These are phyloP conservation scores for Dacryopinax primogenitus DNA, from an alignment of 768 basidiomycete species.

Conservation along the genomic window DNA sequence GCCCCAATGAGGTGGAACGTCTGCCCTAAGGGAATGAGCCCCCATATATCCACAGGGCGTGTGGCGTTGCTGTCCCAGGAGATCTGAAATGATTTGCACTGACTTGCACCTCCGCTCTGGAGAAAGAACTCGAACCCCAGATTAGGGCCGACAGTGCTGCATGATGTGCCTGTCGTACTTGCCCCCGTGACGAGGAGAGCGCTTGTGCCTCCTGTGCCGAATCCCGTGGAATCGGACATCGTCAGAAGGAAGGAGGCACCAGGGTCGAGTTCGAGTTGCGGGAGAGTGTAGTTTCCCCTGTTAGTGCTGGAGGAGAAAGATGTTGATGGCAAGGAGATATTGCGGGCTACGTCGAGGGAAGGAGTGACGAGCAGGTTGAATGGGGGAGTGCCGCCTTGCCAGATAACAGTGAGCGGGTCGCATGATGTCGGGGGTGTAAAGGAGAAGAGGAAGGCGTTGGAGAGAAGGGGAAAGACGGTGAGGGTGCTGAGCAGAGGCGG, in stretches of 20 bases:
- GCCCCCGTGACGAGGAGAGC: constrained; percentile 37
- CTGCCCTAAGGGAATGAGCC: constrained; percentile 50
- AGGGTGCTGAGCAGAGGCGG: neutral
- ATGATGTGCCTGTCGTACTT: constrained; percentile 33
- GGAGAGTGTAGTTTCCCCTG: constrained; percentile 37
- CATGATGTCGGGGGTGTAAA: constrained; percentile 32
- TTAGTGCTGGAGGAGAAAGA: constrained; percentile 37
- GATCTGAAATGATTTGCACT: constrained; percentile 35
- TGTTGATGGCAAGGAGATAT: constrained; percentile 42
- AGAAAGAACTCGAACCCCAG: constrained; percentile 11
- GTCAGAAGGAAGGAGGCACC: constrained; percentile 38
- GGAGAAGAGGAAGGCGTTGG: constrained; percentile 8
- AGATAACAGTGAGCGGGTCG: constrained; percentile 45
- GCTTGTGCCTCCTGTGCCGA: constrained; percentile 50
- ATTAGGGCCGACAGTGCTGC: constrained; percentile 40
- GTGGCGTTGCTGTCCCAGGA: constrained; percentile 29
- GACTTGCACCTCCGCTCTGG: neutral
- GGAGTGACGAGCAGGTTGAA: constrained; percentile 12
- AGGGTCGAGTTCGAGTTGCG: constrained; percentile 33
- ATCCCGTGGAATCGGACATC: constrained; percentile 63
- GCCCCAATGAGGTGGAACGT: constrained; percentile 36
- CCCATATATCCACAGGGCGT: constrained; percentile 42
- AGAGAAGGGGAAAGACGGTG: constrained; percentile 4
- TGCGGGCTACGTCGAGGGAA: constrained; percentile 33
- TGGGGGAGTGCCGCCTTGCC: constrained; percentile 38